Evolutionary conservation across 108 stramenopile genomes (phyloP), one percentile per base, ranked within the genome.

Genomic region (Licmophora abbreviata): DNA sequence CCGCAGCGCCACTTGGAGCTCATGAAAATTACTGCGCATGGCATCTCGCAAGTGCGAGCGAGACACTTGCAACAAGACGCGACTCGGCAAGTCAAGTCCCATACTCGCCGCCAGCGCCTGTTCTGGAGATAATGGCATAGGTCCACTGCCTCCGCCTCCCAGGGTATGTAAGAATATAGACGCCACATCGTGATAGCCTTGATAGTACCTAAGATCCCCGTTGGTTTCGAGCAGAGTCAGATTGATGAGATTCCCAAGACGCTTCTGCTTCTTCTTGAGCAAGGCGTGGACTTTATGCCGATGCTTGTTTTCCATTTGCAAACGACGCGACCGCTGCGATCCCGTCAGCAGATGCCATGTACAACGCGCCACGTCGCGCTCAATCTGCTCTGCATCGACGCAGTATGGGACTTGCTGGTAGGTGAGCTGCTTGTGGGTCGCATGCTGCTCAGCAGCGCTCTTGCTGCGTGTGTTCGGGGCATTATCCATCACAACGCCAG

Each of bases 131-230:
- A n/a, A 5, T 11, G 53, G 21, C 18, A 29, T 34, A 23, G 34
- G 53, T 8, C 29, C 51, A 7, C 31, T 36, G 1, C 33, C 51
- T 36, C 37, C 76, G 14, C 76, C 79, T 35, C 85, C 86, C 54
- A 88, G 47, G 17, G 71, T 64, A 35, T 69, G 64, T 44, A 90
- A 44, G 25, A 90, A 69, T 45, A 90, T 81, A 52, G 77, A 75
- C 5, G 82, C 79, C 9, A 91, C 80, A 61, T 91, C 89, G 53
- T 91, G 89, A 68, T 77, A 91, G 18, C 89, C 89, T 48, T 91
- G 89, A 66, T 86, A 91, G 59, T 91, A 91, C 34, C 82, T 54
- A 48, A 91, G 48, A 20, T 58, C 51, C 8, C 43, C 54, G 10
- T 22, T 34, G 29, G 77, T 76, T 51, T 65, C 51, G 12, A 72